phyloP scores from a whole-genome alignment of 352 stramenopile species.

The Stramenopiles sp. region DNA sequence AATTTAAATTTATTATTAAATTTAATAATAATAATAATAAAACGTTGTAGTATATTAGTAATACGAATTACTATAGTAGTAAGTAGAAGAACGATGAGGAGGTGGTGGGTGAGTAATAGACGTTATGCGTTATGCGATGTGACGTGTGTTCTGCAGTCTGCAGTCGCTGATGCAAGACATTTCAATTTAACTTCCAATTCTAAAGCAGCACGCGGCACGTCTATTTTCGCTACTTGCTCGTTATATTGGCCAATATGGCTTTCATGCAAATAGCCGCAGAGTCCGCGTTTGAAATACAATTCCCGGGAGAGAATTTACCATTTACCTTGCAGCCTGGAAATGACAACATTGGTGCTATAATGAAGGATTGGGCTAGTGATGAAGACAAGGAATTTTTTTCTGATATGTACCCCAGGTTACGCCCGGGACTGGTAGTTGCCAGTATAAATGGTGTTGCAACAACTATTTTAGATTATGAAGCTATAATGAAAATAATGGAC shows the following conservation, averaged over 20 bases:
- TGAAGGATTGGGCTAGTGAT: background rate
- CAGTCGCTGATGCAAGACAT: too few relatives aligned
- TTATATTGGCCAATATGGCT: background rate
- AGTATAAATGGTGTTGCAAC: background rate
- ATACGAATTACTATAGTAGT: too few relatives aligned
- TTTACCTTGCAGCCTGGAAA: background rate
- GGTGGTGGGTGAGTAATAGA: too few relatives aligned
- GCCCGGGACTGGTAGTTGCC: background rate
- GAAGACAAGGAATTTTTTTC: background rate
- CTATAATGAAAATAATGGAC: background rate
- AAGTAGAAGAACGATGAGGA: too few relatives aligned
- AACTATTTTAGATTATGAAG: background rate
- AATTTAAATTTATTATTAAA: too few relatives aligned
- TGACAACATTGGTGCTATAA: background rate
- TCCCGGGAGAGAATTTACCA: background rate
- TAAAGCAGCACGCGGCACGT: too few relatives aligned
- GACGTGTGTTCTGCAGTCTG: too few relatives aligned
- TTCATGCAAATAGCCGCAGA: background rate
- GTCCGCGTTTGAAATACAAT: background rate
- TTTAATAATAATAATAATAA: too few relatives aligned
- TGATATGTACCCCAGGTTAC: background rate
- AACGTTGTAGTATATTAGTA: too few relatives aligned
- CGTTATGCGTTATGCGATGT: too few relatives aligned
- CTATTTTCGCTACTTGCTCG: background rate
- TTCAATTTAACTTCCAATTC: too few relatives aligned